Evolutionary conservation across 148 eudicot genomes (phyloP).

Genomic region (Rhododendron griersonianum): DNA sequence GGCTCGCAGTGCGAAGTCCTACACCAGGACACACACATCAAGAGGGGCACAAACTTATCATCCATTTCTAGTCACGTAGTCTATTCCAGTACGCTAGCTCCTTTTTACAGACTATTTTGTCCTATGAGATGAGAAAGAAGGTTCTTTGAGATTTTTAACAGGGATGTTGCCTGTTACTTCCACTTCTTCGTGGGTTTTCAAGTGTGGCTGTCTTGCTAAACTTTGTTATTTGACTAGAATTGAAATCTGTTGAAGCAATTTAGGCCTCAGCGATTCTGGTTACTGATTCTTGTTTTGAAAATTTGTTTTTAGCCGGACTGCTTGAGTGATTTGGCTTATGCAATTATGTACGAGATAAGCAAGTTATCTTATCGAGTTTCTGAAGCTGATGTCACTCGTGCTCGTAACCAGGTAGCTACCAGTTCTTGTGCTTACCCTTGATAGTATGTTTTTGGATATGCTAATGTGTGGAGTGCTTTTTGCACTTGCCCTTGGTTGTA

Average conservation of each 20-base stretch:
- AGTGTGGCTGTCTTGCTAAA: not conserved
- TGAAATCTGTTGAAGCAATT: not conserved
- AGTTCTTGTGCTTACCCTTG: slow-evolving; percentile 6
- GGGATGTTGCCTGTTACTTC: not conserved
- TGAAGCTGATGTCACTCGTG: slow-evolving; percentile 81
- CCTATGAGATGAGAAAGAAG: not conserved
- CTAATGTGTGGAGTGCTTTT: not conserved
- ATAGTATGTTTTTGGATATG: not conserved
- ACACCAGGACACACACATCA: not conserved
- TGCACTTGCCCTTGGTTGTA: slow-evolving; percentile 2
- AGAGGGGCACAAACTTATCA: not conserved
- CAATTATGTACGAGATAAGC: slow-evolving; percentile 69
- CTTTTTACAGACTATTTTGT: not conserved
- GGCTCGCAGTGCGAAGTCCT: not conserved
- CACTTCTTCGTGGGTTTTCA: not conserved
- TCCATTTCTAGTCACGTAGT: not conserved
- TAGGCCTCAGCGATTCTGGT: not conserved
- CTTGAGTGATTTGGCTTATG: slow-evolving; percentile 77
- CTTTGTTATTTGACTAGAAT: not conserved
- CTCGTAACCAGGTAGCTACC: slow-evolving; percentile 66
- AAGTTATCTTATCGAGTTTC: slow-evolving; percentile 71
- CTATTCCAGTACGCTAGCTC: not conserved
- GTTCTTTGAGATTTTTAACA: not conserved
- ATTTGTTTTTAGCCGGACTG: slow-evolving; percentile 64
- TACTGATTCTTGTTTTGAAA: not conserved